Conservation (phyloP, 345 rosid species). For the Trapa incisa region DNA sequence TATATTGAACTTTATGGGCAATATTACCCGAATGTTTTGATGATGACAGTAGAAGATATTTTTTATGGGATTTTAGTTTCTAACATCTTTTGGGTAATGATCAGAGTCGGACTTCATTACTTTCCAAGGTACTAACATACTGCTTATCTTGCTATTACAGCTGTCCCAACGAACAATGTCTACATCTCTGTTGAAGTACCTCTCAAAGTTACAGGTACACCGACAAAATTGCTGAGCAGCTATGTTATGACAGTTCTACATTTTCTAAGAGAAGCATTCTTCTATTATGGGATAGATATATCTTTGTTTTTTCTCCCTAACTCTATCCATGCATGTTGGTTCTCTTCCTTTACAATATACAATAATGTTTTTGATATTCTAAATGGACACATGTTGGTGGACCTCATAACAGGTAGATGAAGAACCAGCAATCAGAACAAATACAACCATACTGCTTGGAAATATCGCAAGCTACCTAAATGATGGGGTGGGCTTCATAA, state of each 20-base stretch:
- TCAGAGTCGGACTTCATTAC: neutral
- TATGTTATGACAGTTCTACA: neutral
- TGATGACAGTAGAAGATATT: neutral
- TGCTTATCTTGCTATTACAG: conserved; percentile 35
- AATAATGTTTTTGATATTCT: conserved; percentile 6
- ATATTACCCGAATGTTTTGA: neutral
- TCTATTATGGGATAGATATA: neutral
- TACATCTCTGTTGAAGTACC: conserved; percentile 78
- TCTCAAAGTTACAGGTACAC: conserved; percentile 86
- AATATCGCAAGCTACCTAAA: conserved; percentile 80
- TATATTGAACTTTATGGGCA: neutral
- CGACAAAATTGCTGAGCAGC: neutral
- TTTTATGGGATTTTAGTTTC: neutral
- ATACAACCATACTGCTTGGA: conserved; percentile 94
- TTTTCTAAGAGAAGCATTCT: neutral
- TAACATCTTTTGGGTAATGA: neutral
- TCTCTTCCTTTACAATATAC: conserved; percentile 1
- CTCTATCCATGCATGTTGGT: neutral
- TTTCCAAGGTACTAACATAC: conserved; percentile 12
- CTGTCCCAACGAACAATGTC: conserved; percentile 94
- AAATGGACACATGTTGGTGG: neutral
- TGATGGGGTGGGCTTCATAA: conserved; percentile 57
- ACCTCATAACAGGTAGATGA: conserved; percentile 64
- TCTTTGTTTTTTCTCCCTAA: no score
- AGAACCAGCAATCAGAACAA: conserved; percentile 96